Conservation (phyloP, 2,329 filamentous ascomycete species). For the Phyllosticta ampelicida region DNA sequence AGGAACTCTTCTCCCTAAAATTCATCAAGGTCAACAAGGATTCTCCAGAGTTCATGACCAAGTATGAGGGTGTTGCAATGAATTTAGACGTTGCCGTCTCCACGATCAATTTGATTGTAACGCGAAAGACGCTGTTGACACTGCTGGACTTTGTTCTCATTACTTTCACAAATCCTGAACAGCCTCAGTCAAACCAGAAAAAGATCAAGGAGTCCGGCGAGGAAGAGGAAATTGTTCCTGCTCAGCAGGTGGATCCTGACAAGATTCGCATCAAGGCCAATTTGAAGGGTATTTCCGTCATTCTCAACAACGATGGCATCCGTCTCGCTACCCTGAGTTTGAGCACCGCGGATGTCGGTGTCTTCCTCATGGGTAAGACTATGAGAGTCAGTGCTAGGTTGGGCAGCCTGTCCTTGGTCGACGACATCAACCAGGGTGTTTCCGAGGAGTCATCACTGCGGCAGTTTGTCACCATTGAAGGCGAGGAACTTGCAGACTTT, state of each 20-base stretch:
- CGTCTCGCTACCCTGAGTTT: constrained; percentile 85
- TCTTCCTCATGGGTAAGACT: constrained; percentile 74
- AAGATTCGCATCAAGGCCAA: constrained; percentile 92
- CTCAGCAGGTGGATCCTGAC: constrained; percentile 40
- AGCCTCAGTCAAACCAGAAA: constrained; percentile 22
- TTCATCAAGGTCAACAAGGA: constrained; percentile 81
- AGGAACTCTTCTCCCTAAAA: constrained; percentile 75
- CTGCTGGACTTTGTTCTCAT: constrained; percentile 87
- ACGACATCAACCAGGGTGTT: constrained; percentile 89
- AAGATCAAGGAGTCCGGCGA: constrained; percentile 14
- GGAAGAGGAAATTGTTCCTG: constrained; percentile 27
- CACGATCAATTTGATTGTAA: constrained; percentile 93
- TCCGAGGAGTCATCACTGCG: constrained; percentile 70
- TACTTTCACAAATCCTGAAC: constrained; percentile 66
- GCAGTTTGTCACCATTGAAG: constrained; percentile 86
- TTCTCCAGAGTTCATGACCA: constrained; percentile 85
- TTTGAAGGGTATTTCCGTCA: constrained; percentile 83
- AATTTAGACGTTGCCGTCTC: constrained; percentile 87
- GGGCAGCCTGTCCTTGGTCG: constrained; percentile 77
- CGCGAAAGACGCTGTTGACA: constrained; percentile 81
- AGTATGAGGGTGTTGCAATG: constrained; percentile 86
- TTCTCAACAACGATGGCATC: constrained; percentile 96
- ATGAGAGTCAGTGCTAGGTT: constrained; percentile 82
- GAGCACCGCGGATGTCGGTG: constrained; percentile 81
- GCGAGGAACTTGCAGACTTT: constrained; percentile 91